phyloP scores from a whole-genome alignment of 192 early-diverging fungal genomes.

The Gamsiella multidivaricata region DNA sequence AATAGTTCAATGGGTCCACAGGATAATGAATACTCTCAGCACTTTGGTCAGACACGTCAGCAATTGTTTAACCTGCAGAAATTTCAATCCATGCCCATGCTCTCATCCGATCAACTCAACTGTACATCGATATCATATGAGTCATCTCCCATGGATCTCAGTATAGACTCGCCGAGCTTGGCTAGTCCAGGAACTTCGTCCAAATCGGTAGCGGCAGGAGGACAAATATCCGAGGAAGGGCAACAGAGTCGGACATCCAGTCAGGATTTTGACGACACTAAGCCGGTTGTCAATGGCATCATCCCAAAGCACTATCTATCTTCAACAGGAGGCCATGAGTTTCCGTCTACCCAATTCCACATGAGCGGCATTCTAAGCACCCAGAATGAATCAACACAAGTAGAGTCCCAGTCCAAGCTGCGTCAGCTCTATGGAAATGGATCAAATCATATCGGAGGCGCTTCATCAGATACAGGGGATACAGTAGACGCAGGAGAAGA shows the following conservation, averaged over 20 bases:
- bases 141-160: neutral
- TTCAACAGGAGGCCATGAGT: no score
- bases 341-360: no score
- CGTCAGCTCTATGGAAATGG: neutral
- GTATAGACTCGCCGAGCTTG: neutral
- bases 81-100: neutral
- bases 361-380: no score
- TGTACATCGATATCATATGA: neutral
- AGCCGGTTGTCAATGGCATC: no score
- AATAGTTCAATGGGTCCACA: no score
- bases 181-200: neutral
- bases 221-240: neutral
- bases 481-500: neutral
- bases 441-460: neutral
- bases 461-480: conserved; percentile 4
- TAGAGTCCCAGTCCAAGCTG: neutral
- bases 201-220: neutral
- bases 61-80: neutral
- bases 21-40: no score
- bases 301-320: no score
- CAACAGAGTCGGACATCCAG: neutral
- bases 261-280: conserved; percentile 1
- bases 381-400: no score
- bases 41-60: neutral
- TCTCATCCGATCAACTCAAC: neutral